phyloP scores from a whole-genome alignment of 208 protist genomes.

The Leishmania amazonensis region DNA sequence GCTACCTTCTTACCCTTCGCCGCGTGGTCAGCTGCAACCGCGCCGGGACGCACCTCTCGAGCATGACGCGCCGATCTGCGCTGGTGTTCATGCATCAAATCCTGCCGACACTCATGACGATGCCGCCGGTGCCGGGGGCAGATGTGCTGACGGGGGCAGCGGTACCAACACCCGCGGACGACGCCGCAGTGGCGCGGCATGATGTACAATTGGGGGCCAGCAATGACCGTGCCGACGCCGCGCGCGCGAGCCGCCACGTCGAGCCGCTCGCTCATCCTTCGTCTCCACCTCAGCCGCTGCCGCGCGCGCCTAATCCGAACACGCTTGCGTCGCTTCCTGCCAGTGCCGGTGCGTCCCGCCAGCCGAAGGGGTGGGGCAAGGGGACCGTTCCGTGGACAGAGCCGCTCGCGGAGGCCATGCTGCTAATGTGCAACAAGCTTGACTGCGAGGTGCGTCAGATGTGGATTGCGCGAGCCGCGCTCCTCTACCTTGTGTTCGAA shows the following conservation, averaged over 20 bases:
- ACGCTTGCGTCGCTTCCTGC: not conserved
- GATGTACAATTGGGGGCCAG: not conserved
- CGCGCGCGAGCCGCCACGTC: not conserved
- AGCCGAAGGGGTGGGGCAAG: not conserved
- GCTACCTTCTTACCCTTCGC: slow-evolving; percentile 9
- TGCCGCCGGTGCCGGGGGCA: slow-evolving; percentile 1
- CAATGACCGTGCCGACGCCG: not conserved
- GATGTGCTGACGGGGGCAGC: not conserved
- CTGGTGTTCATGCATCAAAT: not conserved
- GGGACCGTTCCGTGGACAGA: slow-evolving; percentile 24
- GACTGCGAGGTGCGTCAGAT: not conserved
- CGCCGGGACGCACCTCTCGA: not conserved
- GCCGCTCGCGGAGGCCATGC: slow-evolving; percentile 17
- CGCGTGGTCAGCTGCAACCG: not conserved
- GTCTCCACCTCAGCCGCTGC: not conserved
- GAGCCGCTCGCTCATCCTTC: not conserved
- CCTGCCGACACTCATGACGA: slow-evolving; percentile 2
- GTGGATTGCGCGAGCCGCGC: slow-evolving; percentile 9
- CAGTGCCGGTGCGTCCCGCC: not conserved
- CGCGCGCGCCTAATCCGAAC: not conserved
- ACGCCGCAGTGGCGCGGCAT: no score
- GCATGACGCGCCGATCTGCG: not conserved
- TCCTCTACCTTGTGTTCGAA: slow-evolving; percentile 13
- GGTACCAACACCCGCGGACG: not conserved
- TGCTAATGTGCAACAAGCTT: slow-evolving; percentile 3